Conservation (phyloP, 129 eudicot genomes). For the Oenanthe sinensis region DNA sequence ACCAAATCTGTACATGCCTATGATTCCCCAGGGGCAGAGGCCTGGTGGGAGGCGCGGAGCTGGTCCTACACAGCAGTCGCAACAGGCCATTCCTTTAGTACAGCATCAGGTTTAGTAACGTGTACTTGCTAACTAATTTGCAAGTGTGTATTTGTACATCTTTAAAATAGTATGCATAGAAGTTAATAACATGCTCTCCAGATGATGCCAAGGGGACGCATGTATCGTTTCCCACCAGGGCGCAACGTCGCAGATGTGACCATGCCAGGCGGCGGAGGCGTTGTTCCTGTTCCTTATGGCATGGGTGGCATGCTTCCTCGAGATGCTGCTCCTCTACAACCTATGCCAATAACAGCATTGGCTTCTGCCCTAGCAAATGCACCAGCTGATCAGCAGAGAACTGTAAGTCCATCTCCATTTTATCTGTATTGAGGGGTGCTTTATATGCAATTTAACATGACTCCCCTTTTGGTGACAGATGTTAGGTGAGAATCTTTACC, state of each 20-base stretch:
- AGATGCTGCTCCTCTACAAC: slow-evolving; percentile 29
- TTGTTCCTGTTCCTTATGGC: slow-evolving; percentile 67
- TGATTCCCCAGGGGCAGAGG: slow-evolving; percentile 70
- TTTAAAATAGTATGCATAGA: background rate
- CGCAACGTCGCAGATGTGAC: slow-evolving; percentile 53
- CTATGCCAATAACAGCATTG: background rate
- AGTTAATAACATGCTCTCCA: background rate
- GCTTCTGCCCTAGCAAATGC: slow-evolving; percentile 5
- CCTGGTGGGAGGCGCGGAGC: slow-evolving; percentile 79
- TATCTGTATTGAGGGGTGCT: background rate
- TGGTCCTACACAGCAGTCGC: slow-evolving; percentile 61
- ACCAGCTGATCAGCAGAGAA: slow-evolving; percentile 8
- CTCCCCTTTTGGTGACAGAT: background rate
- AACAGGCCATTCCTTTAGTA: slow-evolving; percentile 59
- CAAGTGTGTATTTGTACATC: background rate
- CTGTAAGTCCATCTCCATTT: background rate
- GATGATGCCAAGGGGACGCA: slow-evolving; percentile 43
- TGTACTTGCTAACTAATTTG: background rate
- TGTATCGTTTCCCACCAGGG: slow-evolving; percentile 61
- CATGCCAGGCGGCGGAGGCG: slow-evolving; percentile 44
- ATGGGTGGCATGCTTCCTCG: slow-evolving; percentile 65
- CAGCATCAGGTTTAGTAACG: slow-evolving; percentile 48
- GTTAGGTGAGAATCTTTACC: slow-evolving; percentile 5
- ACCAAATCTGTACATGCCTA: slow-evolving; percentile 67
- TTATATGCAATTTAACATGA: background rate